These are phyloP conservation scores for Coemansia sp. DNA, from an alignment of 192 early-diverging fungal species.

Conservation along the genomic window DNA sequence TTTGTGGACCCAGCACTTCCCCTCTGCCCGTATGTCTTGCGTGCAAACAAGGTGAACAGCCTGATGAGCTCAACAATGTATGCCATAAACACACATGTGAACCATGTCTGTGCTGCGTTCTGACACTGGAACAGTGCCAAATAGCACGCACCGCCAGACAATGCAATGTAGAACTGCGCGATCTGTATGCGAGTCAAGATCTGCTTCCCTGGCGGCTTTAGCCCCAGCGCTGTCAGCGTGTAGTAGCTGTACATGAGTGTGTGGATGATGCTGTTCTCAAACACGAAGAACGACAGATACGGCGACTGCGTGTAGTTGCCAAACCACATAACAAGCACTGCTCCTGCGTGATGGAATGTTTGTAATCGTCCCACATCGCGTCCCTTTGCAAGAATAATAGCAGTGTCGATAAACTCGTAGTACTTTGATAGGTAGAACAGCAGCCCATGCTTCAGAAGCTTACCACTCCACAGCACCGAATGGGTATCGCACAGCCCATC, in stretches of 20 bases:
- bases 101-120: slow-evolving; percentile 56
- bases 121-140: slow-evolving; percentile 61
- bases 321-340: slow-evolving; percentile 84
- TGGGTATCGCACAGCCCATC: slow-evolving; percentile 70
- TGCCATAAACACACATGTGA: slow-evolving; percentile 64
- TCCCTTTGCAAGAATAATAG: slow-evolving; percentile 80
- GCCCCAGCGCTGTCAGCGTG: slow-evolving; percentile 68
- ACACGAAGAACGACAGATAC: slow-evolving; percentile 83
- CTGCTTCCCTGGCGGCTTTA: slow-evolving; percentile 77
- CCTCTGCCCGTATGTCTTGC: slow-evolving; percentile 60
- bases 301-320: slow-evolving; percentile 74
- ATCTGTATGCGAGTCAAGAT: slow-evolving; percentile 82
- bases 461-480: slow-evolving; percentile 62
- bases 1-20: neutral
- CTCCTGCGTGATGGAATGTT: slow-evolving; percentile 85
- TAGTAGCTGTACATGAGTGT: slow-evolving; percentile 89
- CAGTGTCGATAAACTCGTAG: slow-evolving; percentile 87
- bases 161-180: slow-evolving; percentile 78
- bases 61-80: slow-evolving; percentile 75
- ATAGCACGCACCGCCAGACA: slow-evolving; percentile 61
- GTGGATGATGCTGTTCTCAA: slow-evolving; percentile 83
- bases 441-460: slow-evolving; percentile 74
- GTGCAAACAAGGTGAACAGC: slow-evolving; percentile 80
- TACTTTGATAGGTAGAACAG: slow-evolving; percentile 87
- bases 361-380: slow-evolving; percentile 68